A percentile compares a stretch with the other conserved stretches of the same genome.
These are phyloP conservation scores for Globisporangium parvum DNA, from an alignment of 352 stramenopile species.

Conservation along the genomic window DNA sequence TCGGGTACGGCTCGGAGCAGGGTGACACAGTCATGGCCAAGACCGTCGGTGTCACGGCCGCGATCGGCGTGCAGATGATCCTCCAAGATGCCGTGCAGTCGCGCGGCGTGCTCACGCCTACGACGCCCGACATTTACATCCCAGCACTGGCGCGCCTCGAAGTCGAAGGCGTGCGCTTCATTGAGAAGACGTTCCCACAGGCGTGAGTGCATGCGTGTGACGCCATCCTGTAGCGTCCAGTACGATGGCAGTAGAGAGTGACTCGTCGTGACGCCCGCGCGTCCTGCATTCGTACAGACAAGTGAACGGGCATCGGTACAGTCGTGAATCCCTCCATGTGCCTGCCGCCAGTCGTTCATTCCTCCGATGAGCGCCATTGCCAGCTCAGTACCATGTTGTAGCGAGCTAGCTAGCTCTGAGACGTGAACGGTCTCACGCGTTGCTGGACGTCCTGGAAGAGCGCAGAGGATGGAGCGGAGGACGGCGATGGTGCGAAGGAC, in stretches of 20 bases:
- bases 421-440: slow-evolving; percentile 11
- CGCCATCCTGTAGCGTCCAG: not conserved
- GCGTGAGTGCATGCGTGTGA: slow-evolving; percentile 5
- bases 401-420: slow-evolving; percentile 2
- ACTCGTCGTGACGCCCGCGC: not conserved
- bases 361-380: too few species aligned
- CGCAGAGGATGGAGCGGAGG: slow-evolving; percentile 2
- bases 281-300: too few species aligned
- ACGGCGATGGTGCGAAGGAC: not conserved
- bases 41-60: slow-evolving; percentile 92
- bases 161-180: slow-evolving; percentile 83
- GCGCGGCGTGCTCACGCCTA: slow-evolving; percentile 86
- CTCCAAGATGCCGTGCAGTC: slow-evolving; percentile 83
- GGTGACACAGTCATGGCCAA: slow-evolving; percentile 94
- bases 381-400: too few species aligned
- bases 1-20: slow-evolving; percentile 88
- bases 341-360: not conserved
- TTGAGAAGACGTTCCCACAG: slow-evolving; percentile 69
- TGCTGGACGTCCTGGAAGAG: slow-evolving; percentile 13
- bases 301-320: too few species aligned
- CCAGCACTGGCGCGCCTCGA: slow-evolving; percentile 81
- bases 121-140: slow-evolving; percentile 86
- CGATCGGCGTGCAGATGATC: slow-evolving; percentile 92
- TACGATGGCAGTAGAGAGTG: too few species aligned
- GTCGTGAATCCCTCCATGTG: too few species aligned